A percentile compares a stretch with the other conserved stretches of the same genome.
These are phyloP conservation scores for Pythium rhizo-oryzae DNA, from an alignment of 352 stramenopile genomes.

Conservation along the genomic window DNA sequence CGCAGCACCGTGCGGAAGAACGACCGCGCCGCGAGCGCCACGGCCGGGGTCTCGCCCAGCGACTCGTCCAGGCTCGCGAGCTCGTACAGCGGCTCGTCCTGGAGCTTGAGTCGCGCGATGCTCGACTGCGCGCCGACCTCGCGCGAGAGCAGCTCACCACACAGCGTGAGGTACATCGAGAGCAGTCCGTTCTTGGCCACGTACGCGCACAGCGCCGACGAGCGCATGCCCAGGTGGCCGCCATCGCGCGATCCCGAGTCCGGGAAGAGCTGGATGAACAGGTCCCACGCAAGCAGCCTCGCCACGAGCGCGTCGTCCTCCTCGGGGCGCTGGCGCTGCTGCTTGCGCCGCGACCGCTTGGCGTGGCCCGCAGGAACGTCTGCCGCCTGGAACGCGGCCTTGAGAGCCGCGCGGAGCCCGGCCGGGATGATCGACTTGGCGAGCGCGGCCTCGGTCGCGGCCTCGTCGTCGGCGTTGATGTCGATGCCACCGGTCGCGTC, in stretches of 20 bases:
- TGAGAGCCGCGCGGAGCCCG: conserved; percentile 60
- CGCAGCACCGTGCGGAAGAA: conserved; percentile 86
- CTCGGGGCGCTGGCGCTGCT: conserved; percentile 34
- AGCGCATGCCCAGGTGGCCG: conserved; percentile 41
- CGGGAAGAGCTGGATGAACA: conserved; percentile 85
- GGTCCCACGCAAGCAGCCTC: conserved; percentile 74
- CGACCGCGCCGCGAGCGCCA: conserved; percentile 57
- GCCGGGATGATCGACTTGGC: conserved; percentile 67
- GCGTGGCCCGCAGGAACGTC: not conserved
- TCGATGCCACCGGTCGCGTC: conserved; percentile 43
- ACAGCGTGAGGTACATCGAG: conserved; percentile 64
- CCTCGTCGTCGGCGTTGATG: conserved; percentile 82
- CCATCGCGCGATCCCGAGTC: conserved; percentile 32
- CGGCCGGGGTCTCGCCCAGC: conserved; percentile 13
- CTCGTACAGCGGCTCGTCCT: conserved; percentile 54
- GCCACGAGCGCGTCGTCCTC: conserved; percentile 58
- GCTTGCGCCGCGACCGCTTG: conserved; percentile 46
- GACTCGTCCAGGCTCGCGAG: conserved; percentile 38
- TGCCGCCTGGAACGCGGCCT: conserved; percentile 42
- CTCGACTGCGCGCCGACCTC: conserved; percentile 40
- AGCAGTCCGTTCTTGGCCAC: conserved; percentile 61
- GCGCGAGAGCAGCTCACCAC: conserved; percentile 63
- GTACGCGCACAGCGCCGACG: conserved; percentile 77
- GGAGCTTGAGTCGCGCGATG: conserved; percentile 34
- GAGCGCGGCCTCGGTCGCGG: conserved; percentile 65